These are phyloP conservation scores for Talaromyces stipitatus DNA, from an alignment of 495 filamentous ascomycete species.

Conservation along the genomic window DNA sequence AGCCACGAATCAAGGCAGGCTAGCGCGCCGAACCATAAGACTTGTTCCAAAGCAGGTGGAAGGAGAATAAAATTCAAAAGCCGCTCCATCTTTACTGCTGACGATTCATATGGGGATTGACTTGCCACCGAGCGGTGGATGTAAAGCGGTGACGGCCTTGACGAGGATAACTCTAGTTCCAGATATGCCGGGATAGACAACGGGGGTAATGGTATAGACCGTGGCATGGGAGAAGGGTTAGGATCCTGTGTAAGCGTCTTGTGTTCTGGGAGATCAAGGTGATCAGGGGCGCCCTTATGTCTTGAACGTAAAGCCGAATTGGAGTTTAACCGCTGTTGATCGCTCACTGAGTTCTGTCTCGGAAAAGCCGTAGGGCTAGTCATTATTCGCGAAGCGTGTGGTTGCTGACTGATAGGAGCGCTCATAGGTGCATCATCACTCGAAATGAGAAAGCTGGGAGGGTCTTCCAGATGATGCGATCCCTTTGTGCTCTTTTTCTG, in stretches of 20 bases:
- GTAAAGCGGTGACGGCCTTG: constrained; percentile 77
- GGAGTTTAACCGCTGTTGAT: not conserved
- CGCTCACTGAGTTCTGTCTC: constrained; percentile 4
- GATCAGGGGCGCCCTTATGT: constrained; percentile 17
- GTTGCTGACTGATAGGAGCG: constrained; percentile 21
- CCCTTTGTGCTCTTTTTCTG: constrained; percentile 18
- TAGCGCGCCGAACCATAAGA: constrained; percentile 78
- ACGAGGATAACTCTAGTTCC: constrained; percentile 77
- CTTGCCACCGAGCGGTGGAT: constrained; percentile 66
- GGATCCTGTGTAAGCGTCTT: constrained; percentile 19
- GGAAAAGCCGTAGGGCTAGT: constrained; percentile 22
- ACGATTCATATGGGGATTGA: constrained; percentile 90
- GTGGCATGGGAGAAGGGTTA: constrained; percentile 59
- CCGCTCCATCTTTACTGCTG: constrained; percentile 89
- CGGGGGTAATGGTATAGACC: constrained; percentile 71
- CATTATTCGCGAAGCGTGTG: constrained; percentile 26
- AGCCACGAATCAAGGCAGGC: constrained; percentile 97
- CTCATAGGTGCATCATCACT: constrained; percentile 10
- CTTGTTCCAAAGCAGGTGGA: constrained; percentile 74
- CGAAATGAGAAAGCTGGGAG: constrained; percentile 15
- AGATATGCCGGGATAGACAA: constrained; percentile 82
- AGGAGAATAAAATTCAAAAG: constrained; percentile 84
- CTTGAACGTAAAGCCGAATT: constrained; percentile 28
- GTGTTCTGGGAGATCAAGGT: constrained; percentile 30
- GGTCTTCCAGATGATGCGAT: constrained; percentile 15